Evolutionary conservation across 129 eudicot species (phyloP), one percentile per base, ranked within the genome.

Genomic region (Lactuca saligna): DNA sequence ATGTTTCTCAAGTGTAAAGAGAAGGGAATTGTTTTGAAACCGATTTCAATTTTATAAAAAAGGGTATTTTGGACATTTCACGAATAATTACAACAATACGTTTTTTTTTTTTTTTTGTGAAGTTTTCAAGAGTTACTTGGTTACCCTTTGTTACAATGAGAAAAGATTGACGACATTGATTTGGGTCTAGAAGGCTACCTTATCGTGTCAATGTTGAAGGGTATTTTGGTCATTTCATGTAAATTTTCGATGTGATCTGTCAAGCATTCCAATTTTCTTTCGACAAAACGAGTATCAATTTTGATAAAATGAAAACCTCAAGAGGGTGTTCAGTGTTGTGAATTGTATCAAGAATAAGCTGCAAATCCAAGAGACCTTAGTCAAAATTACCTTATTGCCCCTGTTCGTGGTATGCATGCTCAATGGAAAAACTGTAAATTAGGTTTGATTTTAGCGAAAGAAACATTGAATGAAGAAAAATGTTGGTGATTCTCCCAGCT

Each of bases 401-500:
- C 20, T 38, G 8, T 44, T 44, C 8, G 8, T 37, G 50, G 32
- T 38, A 34, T 35, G 48, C n/a, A 57, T 46, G 51, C 2, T 9
- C 4, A n/a, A 31, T 54, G 48, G 13, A 42, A 64, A 38, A 54
- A 32, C 50, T 16, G 60, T 71, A 49, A 66, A 63, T 66, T 55
- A 70, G 80, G 85, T 71, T 74, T 74, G 87, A 82, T 74, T 77
- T 75, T 59, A 14, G 70, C 48, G 53, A 46, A 50, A 42, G 44
- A n/a, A 59, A 57, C 46, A 46, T 17, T 61, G 29, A 78, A 54
- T 57, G 58, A 68, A 58, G 61, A 50, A 80, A 62, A 64, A 25
- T 25, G 79, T 87, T 82, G 90, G 87, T 84, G 85, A 68, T 72
- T 81, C 56, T 46, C 57, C 73, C 87, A 84, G 74, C 86, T 75